These are phyloP conservation scores for Serendipita sp. DNA, from an alignment of 1,284 basidiomycete species.

Conservation along the genomic window DNA sequence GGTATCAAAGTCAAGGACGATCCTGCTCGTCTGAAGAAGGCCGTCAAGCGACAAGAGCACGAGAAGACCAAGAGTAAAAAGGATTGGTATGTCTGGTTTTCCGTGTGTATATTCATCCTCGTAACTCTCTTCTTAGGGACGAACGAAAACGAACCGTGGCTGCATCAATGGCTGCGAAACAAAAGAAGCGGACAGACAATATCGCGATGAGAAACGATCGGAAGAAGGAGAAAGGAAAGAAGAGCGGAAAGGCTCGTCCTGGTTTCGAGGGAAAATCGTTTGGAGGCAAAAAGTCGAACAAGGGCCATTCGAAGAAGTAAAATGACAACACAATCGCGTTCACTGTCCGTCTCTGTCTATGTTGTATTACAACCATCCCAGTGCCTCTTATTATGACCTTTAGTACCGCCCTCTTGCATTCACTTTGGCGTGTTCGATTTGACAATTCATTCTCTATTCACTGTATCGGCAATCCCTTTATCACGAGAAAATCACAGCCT, in stretches of 20 bases:
- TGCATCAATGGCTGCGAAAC: constrained; percentile 60
- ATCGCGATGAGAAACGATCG: constrained; percentile 70
- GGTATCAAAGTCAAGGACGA: constrained; percentile 83
- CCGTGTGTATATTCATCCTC: background rate
- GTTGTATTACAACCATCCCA: no score
- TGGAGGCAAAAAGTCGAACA: constrained; percentile 18
- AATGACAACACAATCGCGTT: constrained; percentile 6
- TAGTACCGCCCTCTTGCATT: no score
- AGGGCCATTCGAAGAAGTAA: background rate
- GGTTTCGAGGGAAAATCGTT: constrained; percentile 74
- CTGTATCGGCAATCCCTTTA: no score
- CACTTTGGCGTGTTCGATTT: no score
- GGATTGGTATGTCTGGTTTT: constrained; percentile 48
- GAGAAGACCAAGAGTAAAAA: constrained; percentile 71
- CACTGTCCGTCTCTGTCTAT: no score
- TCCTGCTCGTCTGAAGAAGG: constrained; percentile 71
- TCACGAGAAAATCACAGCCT: no score
- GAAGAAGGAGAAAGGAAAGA: constrained; percentile 54
- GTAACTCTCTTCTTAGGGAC: constrained; percentile 37
- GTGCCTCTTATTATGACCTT: no score
- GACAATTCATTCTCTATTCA: no score
- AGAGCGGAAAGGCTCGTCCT: constrained; percentile 52
- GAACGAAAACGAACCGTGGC: constrained; percentile 68
- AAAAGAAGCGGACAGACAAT: constrained; percentile 82
- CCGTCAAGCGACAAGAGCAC: constrained; percentile 79